A percentile compares a stretch with the other conserved stretches of the same genome.
phyloP scores from a whole-genome alignment of 371 early-diverging fungal genomes.

The Mucor lusitanicus region DNA sequence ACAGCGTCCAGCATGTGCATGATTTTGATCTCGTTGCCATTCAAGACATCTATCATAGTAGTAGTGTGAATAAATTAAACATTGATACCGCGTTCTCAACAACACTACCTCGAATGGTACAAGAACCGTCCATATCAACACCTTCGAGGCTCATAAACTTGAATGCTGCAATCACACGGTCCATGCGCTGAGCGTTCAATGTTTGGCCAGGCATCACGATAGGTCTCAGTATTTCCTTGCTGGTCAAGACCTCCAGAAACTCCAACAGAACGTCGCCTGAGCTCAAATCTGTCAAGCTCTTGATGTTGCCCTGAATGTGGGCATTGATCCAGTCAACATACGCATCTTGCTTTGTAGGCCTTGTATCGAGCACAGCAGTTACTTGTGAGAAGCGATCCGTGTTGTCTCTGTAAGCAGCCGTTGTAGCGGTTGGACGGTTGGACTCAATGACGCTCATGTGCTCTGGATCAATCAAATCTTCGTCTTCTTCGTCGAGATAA shows the following conservation, averaged over 20 bases:
- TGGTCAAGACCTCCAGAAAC: slow-evolving; percentile 52
- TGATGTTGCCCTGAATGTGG: slow-evolving; percentile 32
- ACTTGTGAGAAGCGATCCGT: neutral
- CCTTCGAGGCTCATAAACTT: slow-evolving; percentile 65
- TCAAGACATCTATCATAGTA: slow-evolving; percentile 39
- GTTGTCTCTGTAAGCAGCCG: neutral
- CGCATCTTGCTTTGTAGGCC: slow-evolving; percentile 20
- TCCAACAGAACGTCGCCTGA: slow-evolving; percentile 53
- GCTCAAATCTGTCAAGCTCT: slow-evolving; percentile 41
- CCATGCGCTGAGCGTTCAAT: slow-evolving; percentile 39
- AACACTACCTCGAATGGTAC: slow-evolving; percentile 56
- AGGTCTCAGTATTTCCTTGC: slow-evolving; percentile 38
- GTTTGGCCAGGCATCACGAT: slow-evolving; percentile 15
- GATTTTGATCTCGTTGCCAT: slow-evolving; percentile 51
- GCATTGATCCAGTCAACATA: slow-evolving; percentile 62
- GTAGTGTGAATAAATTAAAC: neutral
- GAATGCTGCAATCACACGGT: slow-evolving; percentile 61
- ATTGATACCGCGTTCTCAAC: neutral
- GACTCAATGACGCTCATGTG: slow-evolving; percentile 23
- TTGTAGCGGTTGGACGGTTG: neutral
- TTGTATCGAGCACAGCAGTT: neutral
- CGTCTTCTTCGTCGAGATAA: slow-evolving; percentile 38
- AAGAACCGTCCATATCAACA: slow-evolving; percentile 52
- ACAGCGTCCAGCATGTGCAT: slow-evolving; percentile 45
- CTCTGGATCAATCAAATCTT: slow-evolving; percentile 51